Percentiles rank a stretch among this genome's conserved stretches.
Evolutionary conservation across 768 basidiomycete species (phyloP).

Genomic region (Ramaria sp.): DNA sequence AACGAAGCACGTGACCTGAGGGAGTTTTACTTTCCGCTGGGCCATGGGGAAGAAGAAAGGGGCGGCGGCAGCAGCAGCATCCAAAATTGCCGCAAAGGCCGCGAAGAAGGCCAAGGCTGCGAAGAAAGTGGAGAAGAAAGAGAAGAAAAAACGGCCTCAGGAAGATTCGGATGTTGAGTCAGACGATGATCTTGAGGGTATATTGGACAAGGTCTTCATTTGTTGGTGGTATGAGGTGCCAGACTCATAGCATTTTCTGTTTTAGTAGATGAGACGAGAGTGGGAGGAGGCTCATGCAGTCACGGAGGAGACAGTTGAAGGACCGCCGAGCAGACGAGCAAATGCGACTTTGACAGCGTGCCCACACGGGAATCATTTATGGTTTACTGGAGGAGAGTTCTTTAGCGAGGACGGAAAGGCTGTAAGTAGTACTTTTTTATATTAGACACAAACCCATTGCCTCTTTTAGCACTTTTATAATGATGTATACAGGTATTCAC

Average conservation of each 20-base stretch:
- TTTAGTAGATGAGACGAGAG: constrained; percentile 64
- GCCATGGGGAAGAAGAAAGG: constrained; percentile 38
- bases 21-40: no score
- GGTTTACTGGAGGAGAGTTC: constrained; percentile 80
- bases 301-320: constrained; percentile 76
- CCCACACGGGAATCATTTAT: constrained; percentile 71
- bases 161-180: constrained; percentile 47
- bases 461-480: constrained; percentile 65
- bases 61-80: constrained; percentile 16
- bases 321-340: constrained; percentile 72
- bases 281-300: constrained; percentile 77
- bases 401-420: constrained; percentile 81
- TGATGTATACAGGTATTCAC: constrained; percentile 78
- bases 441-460: not conserved
- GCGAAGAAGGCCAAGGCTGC: constrained; percentile 56
- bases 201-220: constrained; percentile 60
- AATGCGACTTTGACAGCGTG: constrained; percentile 76
- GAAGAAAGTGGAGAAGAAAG: constrained; percentile 54
- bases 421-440: constrained; percentile 26
- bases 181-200: constrained; percentile 62
- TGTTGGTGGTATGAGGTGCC: not conserved
- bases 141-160: constrained; percentile 29
- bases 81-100: constrained; percentile 37
- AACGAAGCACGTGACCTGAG: no score
- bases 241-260: not conserved